Evolutionary conservation across 306 rosid species (phyloP), one percentile per base, ranked within the genome.

Genomic region (Parietaria judaica): DNA sequence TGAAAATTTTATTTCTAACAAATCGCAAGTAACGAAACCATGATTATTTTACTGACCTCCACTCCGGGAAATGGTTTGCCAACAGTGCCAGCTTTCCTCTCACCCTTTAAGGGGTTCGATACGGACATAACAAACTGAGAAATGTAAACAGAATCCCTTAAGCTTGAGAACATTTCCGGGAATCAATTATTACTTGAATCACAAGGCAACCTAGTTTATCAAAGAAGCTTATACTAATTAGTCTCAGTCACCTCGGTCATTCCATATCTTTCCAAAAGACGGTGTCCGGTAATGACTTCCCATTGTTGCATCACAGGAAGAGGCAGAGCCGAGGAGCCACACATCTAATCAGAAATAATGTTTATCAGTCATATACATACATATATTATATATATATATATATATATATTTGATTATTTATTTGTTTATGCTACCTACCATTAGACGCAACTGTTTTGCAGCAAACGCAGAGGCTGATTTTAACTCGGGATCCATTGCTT

Each of bases 291-390:
- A 66, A 88, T 83, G 66, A 65, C 71, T 72, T 88, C 87, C 98
- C 98, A 92, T 70, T 82, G 83, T 67, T 80, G 84, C 96, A 86
- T 84, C 74, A 88, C 80, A 59, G 98, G 96, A 66, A 76, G 73
- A 67, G 96, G 98, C 66, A 92, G 96, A 13, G 95, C 98, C 51
- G 98, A 86, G 72, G 98, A 91, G 61, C 98, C 98, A 82, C 98
- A 83, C 98, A 92, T 92, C 98, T 92, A 70, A 5, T 41, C 17
- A 51, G 38, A 50, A 45, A 36, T 23, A 8, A 57, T 38, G 46
- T 36, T 58, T 39, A 7, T 39, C 45, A 41, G 9, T 41, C 9
- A 41, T 5, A 3, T 39, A n/a, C n/a, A n/a, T n/a, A n/a, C n/a
- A n/a, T n/a, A n/a, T n/a, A n/a, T n/a, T n/a, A 23, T 23, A 2